These are phyloP conservation scores for Helotiales sp. DNA, from an alignment of 2,329 filamentous ascomycete genomes.

Conservation along the genomic window DNA sequence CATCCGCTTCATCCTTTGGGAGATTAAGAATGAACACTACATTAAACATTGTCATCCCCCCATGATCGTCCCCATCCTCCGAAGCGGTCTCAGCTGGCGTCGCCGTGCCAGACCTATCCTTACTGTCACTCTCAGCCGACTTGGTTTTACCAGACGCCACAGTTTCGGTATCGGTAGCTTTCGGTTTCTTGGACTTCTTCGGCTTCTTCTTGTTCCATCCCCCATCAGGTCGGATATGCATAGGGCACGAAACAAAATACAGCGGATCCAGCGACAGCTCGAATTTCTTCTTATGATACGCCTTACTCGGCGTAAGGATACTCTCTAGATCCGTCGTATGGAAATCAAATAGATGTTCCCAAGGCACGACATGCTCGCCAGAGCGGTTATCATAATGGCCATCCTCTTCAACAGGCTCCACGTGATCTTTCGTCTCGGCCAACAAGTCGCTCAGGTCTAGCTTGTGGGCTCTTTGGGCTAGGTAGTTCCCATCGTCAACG, in stretches of 20 bases:
- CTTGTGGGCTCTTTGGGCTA: conserved; percentile 41
- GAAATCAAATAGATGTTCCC: conserved; percentile 77
- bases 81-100: conserved; percentile 28
- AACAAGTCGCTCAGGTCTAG: conserved; percentile 28
- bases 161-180: conserved; percentile 36
- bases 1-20: conserved; percentile 76
- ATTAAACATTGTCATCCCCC: conserved; percentile 92
- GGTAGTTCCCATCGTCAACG: conserved; percentile 55
- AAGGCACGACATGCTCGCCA: conserved; percentile 64
- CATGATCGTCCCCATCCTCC: conserved; percentile 39
- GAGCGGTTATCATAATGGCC: conserved; percentile 58
- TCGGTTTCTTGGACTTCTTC: conserved; percentile 45
- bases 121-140: conserved; percentile 25
- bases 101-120: conserved; percentile 37
- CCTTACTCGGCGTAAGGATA: conserved; percentile 74
- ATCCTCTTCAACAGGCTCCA: conserved; percentile 33
- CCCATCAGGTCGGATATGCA: conserved; percentile 80
- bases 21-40: conserved; percentile 90
- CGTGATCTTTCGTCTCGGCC: conserved; percentile 32
- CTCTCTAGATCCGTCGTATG: conserved; percentile 79
- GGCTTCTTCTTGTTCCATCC: conserved; percentile 69
- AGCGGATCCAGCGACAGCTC: conserved; percentile 82
- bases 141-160: conserved; percentile 20
- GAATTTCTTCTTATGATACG: conserved; percentile 82
- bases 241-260: conserved; percentile 80